phyloP scores from a whole-genome alignment of 2,329 filamentous ascomycete genomes.

The Aspergillus niger region DNA sequence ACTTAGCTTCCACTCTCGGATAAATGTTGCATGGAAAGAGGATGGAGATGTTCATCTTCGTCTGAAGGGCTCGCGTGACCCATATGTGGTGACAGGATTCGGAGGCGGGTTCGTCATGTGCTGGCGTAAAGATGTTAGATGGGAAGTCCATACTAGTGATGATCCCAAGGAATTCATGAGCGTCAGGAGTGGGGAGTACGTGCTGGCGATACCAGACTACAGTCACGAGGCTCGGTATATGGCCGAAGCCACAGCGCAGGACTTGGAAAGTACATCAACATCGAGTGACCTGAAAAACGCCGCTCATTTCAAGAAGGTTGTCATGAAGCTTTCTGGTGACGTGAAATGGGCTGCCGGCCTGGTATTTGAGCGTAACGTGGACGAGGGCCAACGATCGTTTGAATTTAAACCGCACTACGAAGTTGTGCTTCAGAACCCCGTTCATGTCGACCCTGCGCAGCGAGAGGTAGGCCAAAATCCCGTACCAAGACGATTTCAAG shows the following conservation, averaged over 20 bases:
- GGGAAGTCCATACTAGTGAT: slow-evolving; percentile 79
- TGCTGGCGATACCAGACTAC: slow-evolving; percentile 91
- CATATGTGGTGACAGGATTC: slow-evolving; percentile 87
- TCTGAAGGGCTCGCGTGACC: slow-evolving; percentile 85
- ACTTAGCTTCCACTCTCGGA: slow-evolving; percentile 87
- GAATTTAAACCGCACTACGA: slow-evolving; percentile 92
- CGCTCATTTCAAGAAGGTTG: slow-evolving; percentile 93
- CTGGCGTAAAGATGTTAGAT: slow-evolving; percentile 91
- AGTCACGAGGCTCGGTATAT: slow-evolving; percentile 79
- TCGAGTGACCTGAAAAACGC: slow-evolving; percentile 68
- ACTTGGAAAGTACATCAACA: slow-evolving; percentile 62
- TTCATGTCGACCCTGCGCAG: slow-evolving; percentile 63
- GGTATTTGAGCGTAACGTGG: slow-evolving; percentile 84
- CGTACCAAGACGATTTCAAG: not conserved
- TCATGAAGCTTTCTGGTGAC: slow-evolving; percentile 97
- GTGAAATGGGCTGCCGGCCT: slow-evolving; percentile 90
- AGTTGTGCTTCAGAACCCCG: slow-evolving; percentile 79
- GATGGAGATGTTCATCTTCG: slow-evolving; percentile 94
- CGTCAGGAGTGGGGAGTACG: slow-evolving; percentile 91
- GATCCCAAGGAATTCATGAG: slow-evolving; percentile 94
- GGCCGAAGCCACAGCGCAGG: slow-evolving; percentile 45
- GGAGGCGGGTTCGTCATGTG: slow-evolving; percentile 98
- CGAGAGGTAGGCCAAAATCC: slow-evolving; percentile 46
- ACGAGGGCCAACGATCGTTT: slow-evolving; percentile 73
- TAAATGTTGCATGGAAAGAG: slow-evolving; percentile 88